phyloP scores from a whole-genome alignment of 2,329 filamentous ascomycete species.

The Pseudogymnoascus sp. region DNA sequence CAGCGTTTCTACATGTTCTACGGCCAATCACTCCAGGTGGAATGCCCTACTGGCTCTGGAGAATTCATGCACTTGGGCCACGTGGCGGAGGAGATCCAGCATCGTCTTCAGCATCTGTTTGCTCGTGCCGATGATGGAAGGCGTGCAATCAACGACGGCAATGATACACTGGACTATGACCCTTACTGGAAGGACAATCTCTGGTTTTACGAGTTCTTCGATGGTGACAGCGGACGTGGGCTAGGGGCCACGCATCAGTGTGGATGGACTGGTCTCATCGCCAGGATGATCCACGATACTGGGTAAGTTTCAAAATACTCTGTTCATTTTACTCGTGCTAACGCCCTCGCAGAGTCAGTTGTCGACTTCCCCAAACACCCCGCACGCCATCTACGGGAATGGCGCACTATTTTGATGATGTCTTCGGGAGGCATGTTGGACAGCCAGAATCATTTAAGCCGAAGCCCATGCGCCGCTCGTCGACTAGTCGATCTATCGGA shows the following conservation, averaged over 20 bases:
- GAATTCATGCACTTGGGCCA: conserved; percentile 94
- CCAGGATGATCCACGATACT: conserved; percentile 95
- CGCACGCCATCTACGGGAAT: conserved; percentile 76
- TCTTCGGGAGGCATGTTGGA: conserved; percentile 52
- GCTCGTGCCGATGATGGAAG: conserved; percentile 74
- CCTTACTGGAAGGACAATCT: conserved; percentile 87
- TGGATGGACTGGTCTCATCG: conserved; percentile 91
- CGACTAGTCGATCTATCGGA: conserved; percentile 74
- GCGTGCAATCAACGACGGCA: conserved; percentile 78
- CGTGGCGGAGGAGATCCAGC: conserved; percentile 89
- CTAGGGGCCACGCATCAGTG: conserved; percentile 90
- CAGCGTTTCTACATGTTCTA: conserved; percentile 96
- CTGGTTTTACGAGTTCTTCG: conserved; percentile 98
- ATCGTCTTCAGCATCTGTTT: conserved; percentile 87
- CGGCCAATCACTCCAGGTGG: conserved; percentile 76
- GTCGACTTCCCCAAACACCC: conserved; percentile 85
- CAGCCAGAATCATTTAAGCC: conserved; percentile 34
- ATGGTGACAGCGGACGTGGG: conserved; percentile 81
- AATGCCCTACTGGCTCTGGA: conserved; percentile 87
- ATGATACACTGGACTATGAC: conserved; percentile 81
- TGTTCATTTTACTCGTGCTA: conserved; percentile 29
- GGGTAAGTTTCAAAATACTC: conserved; percentile 50
- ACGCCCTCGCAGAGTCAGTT: conserved; percentile 58
- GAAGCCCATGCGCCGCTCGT: conserved; percentile 58
- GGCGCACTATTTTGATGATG: conserved; percentile 91